phyloP scores from a whole-genome alignment of 331 rosid genomes.

The Arachis monticola region DNA sequence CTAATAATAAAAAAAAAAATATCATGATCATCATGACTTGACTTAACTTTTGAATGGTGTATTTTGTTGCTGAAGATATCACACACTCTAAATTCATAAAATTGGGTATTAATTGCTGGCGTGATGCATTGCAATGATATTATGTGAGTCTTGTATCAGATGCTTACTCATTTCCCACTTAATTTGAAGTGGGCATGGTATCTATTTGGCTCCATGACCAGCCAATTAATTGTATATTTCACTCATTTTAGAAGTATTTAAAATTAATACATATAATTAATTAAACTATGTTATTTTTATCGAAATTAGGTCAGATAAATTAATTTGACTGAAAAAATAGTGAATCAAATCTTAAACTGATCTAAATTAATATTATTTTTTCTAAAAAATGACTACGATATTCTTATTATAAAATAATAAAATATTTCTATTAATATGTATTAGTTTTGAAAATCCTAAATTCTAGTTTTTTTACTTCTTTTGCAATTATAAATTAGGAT shows the following conservation, averaged over 20 bases:
- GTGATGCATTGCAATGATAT: constrained; percentile 46
- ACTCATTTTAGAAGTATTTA: constrained; percentile 1
- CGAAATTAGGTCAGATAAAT: too few species aligned
- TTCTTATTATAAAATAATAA: too few species aligned
- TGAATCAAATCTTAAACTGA: too few species aligned
- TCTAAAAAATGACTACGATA: too few species aligned
- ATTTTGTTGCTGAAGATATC: constrained; percentile 44
- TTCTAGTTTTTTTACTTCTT: too few species aligned
- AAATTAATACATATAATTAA: too few species aligned
- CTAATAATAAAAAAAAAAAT: constrained; percentile 2
- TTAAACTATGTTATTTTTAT: too few species aligned
- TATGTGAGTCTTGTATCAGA: constrained; percentile 44
- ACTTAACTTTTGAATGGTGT: constrained; percentile 39
- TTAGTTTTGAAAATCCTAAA: too few species aligned
- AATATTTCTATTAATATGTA: too few species aligned
- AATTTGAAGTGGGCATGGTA: constrained; percentile 37
- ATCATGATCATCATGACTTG: constrained; percentile 38
- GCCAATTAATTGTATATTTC: constrained; percentile 22
- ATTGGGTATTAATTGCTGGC: constrained; percentile 35
- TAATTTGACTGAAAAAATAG: too few species aligned
- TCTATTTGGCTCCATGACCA: constrained; percentile 35
- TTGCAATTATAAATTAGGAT: too few species aligned
- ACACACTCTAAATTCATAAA: neutral
- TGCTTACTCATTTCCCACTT: constrained; percentile 63
- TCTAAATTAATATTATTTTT: too few species aligned